Evolutionary conservation across 495 filamentous ascomycete genomes (phyloP), one percentile per base, ranked within the genome.

Genomic region (Aspergillus sclerotiicarbonarius): DNA sequence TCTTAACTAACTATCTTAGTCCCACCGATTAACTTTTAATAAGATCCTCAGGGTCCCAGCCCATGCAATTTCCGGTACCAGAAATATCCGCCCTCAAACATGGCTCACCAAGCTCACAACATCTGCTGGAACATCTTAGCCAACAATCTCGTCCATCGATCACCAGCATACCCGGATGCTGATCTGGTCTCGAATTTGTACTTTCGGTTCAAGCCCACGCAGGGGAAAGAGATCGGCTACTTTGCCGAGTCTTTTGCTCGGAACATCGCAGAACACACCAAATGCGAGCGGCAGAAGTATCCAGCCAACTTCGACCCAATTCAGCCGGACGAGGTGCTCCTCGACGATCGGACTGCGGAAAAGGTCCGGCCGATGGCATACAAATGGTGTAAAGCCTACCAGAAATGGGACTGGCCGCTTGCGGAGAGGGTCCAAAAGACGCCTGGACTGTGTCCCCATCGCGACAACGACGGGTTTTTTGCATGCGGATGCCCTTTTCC

Each of bases 241-340:
- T 66, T 68, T 16, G 52, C 54, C 18, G 21, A 56, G 16, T 56
- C 57, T 1, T 66, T 66, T n/a, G 45, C 31, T 6, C 53, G 41
- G 20, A 66, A 50, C 25, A 53, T 68, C 31, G 32, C 49, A 1
- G 58, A 61, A 8, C 65, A 66, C 39, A 46, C 65, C 2, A 10
- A 16, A 53, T 57, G 51, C 20, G 63, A 68, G 44, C 63, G 63
- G 30, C 58, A 47, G 21, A 68, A 66, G 44, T 68, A 63, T 25
- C 47, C 57, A 8, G 18, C 8, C 0, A 19, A 41, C 19, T 63
- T 56, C n/a, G 55, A 62, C 8, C 30, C 29, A 0, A 18, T 45
- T 3, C 12, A 16, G 6, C 45, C 44, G 4, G 54, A 56, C 6
- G 43, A 56, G 1, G 8, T 56, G 7, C 3, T 56, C 2, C 8